Base-by-base conservation (phyloP, 2,329 filamentous ascomycete genomes). In the Exophiala aquamarina region DNA sequence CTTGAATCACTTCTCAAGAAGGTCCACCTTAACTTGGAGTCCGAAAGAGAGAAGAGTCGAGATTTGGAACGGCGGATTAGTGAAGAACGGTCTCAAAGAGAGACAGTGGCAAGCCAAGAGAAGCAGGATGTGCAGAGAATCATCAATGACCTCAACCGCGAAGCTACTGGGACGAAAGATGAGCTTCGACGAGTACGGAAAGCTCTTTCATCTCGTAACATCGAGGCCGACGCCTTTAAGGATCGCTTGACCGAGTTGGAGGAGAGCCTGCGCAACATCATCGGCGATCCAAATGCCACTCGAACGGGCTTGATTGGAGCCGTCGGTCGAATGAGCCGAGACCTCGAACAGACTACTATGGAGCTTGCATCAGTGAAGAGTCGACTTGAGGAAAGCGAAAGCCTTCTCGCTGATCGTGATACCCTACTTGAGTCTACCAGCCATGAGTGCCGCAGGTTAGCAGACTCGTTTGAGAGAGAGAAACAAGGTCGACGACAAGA, bases 111-210 rank as follows among this genome's bases (percentile, higher is more conserved):
- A 37, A 86, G 82, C 62, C 84, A 88, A 61, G 91, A 95, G 70
- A 95, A 97, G 72, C 87, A 95, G 63, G 92, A 97, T 63, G 87
- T 95, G 41, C 91, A 97, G 70, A 87, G 92, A 66, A 82, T 95
- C 55, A 83, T 97, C 63, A 92, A 94, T 62, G 89, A 96, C 56
- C 84, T 97, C 57, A 97, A 96, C 64, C 78, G 83, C 32, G 91
- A 97, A 67, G 81, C 84, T 18, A 85, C 85, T 4, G 77, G 79
- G 20, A 83, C 89, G 54, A 95, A 93, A 71, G 93, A 97, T 54
- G 93, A 97, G 63, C 81, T 84, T 19, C 80, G 90, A 55, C 82
- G 81, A 61, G 74, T 97, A 56, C 86, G 89, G 62, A 93, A 95
- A 76, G 89, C 75, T 59, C 74, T 97, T 37, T 87, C 85, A 10